Conservation (phyloP, 1,139 yeast genomes). For the Debaryomyces udenii region DNA sequence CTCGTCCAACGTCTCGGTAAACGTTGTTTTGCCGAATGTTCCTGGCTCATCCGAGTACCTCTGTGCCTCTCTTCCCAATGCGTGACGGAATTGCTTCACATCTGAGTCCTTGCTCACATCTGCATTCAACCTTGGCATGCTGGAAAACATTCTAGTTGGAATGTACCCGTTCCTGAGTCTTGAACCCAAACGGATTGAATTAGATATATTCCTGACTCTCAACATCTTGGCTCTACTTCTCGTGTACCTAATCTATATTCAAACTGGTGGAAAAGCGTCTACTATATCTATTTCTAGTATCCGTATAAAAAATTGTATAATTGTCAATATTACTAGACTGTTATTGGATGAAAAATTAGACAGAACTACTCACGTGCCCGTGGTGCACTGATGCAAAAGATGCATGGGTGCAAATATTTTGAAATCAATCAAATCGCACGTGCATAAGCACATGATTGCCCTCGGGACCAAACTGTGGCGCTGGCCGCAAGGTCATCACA, state of each 20-base stretch:
- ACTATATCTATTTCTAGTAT: slow-evolving; percentile 1
- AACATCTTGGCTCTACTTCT: slow-evolving; percentile 19
- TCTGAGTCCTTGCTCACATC: slow-evolving; percentile 19
- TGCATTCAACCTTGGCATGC: slow-evolving; percentile 19
- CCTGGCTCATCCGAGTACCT: slow-evolving; percentile 37
- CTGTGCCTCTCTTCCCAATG: slow-evolving; percentile 42
- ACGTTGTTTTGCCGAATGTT: slow-evolving; percentile 44
- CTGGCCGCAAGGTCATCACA: too few relatives aligned
- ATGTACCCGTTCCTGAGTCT: slow-evolving; percentile 7
- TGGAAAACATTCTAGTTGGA: slow-evolving; percentile 18
- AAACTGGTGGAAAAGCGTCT: slow-evolving; percentile 7
- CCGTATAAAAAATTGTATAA: slow-evolving; percentile 8
- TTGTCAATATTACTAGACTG: slow-evolving; percentile 10
- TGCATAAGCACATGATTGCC: background rate
- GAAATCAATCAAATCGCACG: background rate
- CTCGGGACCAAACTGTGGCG: too few relatives aligned
- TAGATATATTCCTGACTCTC: slow-evolving; percentile 23
- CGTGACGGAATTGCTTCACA: slow-evolving; percentile 35
- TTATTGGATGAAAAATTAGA: slow-evolving; percentile 10
- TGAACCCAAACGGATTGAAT: slow-evolving; percentile 14
- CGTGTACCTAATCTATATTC: slow-evolving; percentile 3
- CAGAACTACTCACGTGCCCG: background rate
- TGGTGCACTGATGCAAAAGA: slow-evolving; percentile 1
- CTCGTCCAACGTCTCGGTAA: slow-evolving; percentile 50
- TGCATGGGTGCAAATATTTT: too few relatives aligned